These are phyloP conservation scores for Eucalyptus curtisii DNA, from an alignment of 345 rosid species.

Conservation along the genomic window DNA sequence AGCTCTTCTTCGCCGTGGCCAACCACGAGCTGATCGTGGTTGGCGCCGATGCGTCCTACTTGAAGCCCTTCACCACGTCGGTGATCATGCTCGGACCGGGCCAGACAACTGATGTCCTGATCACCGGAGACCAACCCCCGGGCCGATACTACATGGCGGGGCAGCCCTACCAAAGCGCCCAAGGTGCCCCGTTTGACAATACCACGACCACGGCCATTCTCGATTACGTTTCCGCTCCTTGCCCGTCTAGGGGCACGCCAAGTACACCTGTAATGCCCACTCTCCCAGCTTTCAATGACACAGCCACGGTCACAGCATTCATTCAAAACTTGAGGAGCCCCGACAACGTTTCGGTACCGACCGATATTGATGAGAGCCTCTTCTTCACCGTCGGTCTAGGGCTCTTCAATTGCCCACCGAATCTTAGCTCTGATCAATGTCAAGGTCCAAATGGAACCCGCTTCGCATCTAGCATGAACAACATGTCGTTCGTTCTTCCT, in stretches of 20 bases:
- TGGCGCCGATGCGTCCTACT: conserved; percentile 73
- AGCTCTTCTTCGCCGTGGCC: conserved; percentile 74
- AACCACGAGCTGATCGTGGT: conserved; percentile 70
- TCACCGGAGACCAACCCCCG: conserved; percentile 55
- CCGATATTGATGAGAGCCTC: conserved; percentile 45
- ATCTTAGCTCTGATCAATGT: conserved; percentile 22
- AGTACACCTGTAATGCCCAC: conserved; percentile 34
- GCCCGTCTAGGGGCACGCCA: conserved; percentile 24
- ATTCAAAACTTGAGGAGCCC: conserved; percentile 33
- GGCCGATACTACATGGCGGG: conserved; percentile 71
- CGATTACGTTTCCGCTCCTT: conserved; percentile 52
- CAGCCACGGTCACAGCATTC: conserved; percentile 53
- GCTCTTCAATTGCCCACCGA: conserved; percentile 53
- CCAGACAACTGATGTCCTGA: conserved; percentile 84
- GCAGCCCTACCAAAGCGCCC: conserved; percentile 67
- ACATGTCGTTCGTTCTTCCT: conserved; percentile 68
- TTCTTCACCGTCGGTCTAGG: conserved; percentile 74
- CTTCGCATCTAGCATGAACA: conserved; percentile 80
- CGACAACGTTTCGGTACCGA: conserved; percentile 44
- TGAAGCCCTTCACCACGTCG: conserved; percentile 62
- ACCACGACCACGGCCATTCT: conserved; percentile 86
- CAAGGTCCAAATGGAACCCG: conserved; percentile 87
- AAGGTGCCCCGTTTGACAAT: conserved; percentile 63
- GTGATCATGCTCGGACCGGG: conserved; percentile 84
- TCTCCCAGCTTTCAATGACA: conserved; percentile 68